Conservation (phyloP, 2,329 filamentous ascomycete genomes). For the Arthrocladium fulminans region DNA sequence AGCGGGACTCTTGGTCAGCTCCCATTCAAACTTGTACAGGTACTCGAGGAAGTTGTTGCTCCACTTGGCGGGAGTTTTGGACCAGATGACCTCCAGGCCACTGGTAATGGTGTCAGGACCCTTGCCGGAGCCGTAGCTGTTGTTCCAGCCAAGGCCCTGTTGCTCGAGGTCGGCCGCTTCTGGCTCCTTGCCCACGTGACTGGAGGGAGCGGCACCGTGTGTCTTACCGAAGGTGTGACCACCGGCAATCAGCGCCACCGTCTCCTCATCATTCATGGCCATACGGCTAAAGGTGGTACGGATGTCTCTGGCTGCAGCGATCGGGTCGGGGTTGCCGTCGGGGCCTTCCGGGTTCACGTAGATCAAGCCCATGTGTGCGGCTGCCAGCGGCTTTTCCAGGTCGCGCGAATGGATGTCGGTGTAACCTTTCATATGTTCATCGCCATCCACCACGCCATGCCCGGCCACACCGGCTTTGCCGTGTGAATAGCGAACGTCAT, state of each 20-base stretch:
- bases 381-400: constrained; percentile 58
- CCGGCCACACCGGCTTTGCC: constrained; percentile 40
- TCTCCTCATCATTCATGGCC: constrained; percentile 79
- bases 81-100: constrained; percentile 73
- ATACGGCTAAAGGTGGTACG: constrained; percentile 67
- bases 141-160: constrained; percentile 66
- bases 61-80: constrained; percentile 66
- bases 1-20: constrained; percentile 63
- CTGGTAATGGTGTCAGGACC: constrained; percentile 66
- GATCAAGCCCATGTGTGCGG: constrained; percentile 67
- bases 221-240: constrained; percentile 76
- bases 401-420: constrained; percentile 51
- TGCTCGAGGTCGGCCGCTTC: constrained; percentile 54
- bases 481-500: constrained; percentile 58
- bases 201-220: constrained; percentile 59
- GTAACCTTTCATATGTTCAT: constrained; percentile 35
- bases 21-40: constrained; percentile 71
- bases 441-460: constrained; percentile 35
- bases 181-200: constrained; percentile 60
- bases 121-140: constrained; percentile 55
- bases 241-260: constrained; percentile 67
- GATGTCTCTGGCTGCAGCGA: constrained; percentile 62
- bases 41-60: constrained; percentile 66
- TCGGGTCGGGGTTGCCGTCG: constrained; percentile 60
- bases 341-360: constrained; percentile 77